Evolutionary conservation across 768 basidiomycete genomes (phyloP).

Genomic region (Termitomyces sp.): DNA sequence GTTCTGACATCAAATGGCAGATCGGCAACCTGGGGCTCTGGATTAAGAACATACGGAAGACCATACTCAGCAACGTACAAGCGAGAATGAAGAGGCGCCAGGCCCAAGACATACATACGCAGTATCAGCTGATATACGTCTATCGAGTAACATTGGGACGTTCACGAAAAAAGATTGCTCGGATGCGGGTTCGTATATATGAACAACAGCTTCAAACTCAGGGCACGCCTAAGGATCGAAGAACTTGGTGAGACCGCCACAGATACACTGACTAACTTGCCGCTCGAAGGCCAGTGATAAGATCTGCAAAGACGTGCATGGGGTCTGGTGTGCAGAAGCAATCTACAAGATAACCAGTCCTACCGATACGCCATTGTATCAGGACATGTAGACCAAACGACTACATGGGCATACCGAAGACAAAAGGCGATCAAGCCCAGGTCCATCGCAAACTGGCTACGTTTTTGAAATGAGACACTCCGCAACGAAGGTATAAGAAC

Average conservation of each 20-base stretch:
- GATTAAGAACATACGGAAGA: neutral
- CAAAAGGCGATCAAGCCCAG: conserved; percentile 35
- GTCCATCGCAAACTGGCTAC: conserved; percentile 32
- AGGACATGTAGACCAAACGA: neutral
- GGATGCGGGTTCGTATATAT: conserved; percentile 40
- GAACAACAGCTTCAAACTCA: conserved; percentile 35
- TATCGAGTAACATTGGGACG: conserved; percentile 16
- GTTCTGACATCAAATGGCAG: conserved; percentile 12
- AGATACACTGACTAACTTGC: conserved; percentile 16
- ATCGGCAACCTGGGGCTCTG: conserved; percentile 11
- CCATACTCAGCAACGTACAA: conserved; percentile 5
- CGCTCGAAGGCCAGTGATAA: conserved; percentile 35
- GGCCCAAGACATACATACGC: conserved; percentile 14
- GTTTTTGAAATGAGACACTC: conserved; percentile 13
- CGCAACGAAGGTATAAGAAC: conserved; percentile 8
- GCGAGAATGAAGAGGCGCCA: conserved; percentile 10
- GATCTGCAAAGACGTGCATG: conserved; percentile 23
- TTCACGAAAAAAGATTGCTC: conserved; percentile 58
- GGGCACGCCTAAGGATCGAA: conserved; percentile 1
- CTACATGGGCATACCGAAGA: conserved; percentile 27
- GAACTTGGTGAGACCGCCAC: neutral
- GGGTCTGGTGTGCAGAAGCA: conserved; percentile 32
- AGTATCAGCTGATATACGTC: neutral
- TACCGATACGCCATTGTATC: conserved; percentile 11
- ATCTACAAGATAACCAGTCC: conserved; percentile 51